Evolutionary conservation across 495 filamentous ascomycete genomes (phyloP).

Genomic region (Penicillium maclennaniae): DNA sequence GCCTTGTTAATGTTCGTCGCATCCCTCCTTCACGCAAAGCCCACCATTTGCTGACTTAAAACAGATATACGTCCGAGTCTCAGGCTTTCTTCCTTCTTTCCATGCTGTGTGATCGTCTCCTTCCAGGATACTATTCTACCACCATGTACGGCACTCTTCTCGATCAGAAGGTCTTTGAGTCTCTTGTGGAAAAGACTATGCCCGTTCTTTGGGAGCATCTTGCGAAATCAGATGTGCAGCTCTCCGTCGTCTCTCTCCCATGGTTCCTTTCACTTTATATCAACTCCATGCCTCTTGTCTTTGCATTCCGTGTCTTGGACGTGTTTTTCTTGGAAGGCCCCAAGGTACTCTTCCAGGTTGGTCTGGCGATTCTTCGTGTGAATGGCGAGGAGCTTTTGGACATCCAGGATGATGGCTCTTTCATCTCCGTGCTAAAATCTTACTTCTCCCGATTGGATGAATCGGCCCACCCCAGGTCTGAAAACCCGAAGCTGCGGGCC

Average conservation of each 20-base stretch:
- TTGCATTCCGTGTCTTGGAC: constrained; percentile 92
- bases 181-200: constrained; percentile 96
- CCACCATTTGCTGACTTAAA: constrained; percentile 16
- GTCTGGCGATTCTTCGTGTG: constrained; percentile 91
- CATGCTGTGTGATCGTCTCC: constrained; percentile 82
- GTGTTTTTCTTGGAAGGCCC: constrained; percentile 98
- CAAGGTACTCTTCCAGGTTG: constrained; percentile 95
- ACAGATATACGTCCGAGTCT: constrained; percentile 88
- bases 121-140: constrained; percentile 94
- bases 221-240: constrained; percentile 88
- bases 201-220: constrained; percentile 97
- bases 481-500: constrained; percentile 86
- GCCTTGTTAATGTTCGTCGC: constrained; percentile 76
- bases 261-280: constrained; percentile 99
- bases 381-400: constrained; percentile 98
- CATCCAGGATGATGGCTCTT: constrained; percentile 90
- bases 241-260: constrained; percentile 95
- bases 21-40: background rate
- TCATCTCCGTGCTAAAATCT: constrained; percentile 91
- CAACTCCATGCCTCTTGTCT: constrained; percentile 97
- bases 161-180: constrained; percentile 96
- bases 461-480: constrained; percentile 90
- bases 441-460: constrained; percentile 94
- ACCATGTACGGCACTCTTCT: constrained; percentile 98
- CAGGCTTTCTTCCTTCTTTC: constrained; percentile 96